Evolutionary conservation across 768 basidiomycete species (phyloP).

Genomic region (Rhodosporidiobolus sp.): DNA sequence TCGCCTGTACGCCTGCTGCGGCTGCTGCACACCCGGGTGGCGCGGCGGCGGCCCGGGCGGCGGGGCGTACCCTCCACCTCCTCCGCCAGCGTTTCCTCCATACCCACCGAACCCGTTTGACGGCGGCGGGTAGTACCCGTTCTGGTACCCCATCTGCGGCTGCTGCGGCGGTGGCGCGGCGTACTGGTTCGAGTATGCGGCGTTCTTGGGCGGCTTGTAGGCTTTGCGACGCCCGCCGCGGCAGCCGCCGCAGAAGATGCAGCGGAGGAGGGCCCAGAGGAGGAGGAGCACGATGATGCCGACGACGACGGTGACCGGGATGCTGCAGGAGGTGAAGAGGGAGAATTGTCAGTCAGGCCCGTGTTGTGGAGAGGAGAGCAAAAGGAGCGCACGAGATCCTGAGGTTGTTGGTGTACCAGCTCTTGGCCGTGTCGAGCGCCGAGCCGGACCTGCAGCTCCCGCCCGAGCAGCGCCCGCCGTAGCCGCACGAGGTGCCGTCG

Average conservation of each 20-base stretch:
- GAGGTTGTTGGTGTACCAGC: conserved; percentile 38
- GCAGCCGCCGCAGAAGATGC: conserved; percentile 29
- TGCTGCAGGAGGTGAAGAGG: conserved; percentile 59
- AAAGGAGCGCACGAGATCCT: not conserved
- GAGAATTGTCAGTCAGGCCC: conserved; percentile 54
- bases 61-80: conserved; percentile 6
- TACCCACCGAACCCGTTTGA: not conserved
- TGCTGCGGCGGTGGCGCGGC: not conserved
- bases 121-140: conserved; percentile 3
- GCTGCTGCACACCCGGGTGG: not conserved
- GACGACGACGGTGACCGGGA: conserved; percentile 72
- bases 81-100: not conserved
- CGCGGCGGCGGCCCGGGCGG: conserved; percentile 18
- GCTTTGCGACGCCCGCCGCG: not conserved
- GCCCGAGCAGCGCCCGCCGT: conserved; percentile 79
- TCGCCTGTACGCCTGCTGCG: not conserved
- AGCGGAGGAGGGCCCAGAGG: conserved; percentile 55
- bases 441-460: conserved; percentile 67
- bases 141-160: not conserved
- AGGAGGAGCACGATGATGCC: conserved; percentile 62
- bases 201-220: conserved; percentile 1
- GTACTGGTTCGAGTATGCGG: conserved; percentile 7
- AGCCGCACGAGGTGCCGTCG: conserved; percentile 83
- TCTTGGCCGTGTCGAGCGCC: conserved; percentile 57
- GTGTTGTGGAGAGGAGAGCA: not conserved